Conservation (phyloP, 2,329 filamentous ascomycete genomes). For the Cladophialophora psammophila region DNA sequence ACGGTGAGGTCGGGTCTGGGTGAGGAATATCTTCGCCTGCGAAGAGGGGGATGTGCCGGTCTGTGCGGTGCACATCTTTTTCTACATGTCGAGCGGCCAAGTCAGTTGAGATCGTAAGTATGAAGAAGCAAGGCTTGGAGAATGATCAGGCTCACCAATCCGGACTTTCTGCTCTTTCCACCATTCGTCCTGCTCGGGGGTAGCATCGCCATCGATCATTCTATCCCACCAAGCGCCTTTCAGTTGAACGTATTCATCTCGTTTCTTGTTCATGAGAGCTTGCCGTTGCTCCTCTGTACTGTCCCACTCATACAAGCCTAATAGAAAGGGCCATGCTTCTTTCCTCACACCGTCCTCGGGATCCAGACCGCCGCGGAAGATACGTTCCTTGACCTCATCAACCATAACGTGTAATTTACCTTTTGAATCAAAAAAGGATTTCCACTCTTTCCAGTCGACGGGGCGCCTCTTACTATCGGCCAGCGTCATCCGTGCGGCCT, state of each 20-base stretch:
- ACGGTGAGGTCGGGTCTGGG: conserved; percentile 93
- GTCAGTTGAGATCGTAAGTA: conserved; percentile 55
- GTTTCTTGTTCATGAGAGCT: conserved; percentile 79
- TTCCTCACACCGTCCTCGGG: conserved; percentile 90
- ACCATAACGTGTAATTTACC: conserved; percentile 80
- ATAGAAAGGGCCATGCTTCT: conserved; percentile 93
- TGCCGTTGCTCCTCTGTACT: conserved; percentile 85
- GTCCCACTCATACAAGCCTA: conserved; percentile 93
- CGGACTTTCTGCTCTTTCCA: conserved; percentile 93
- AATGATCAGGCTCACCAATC: conserved; percentile 73
- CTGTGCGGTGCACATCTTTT: conserved; percentile 97
- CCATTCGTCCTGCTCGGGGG: conserved; percentile 86
- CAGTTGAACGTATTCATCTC: conserved; percentile 92
- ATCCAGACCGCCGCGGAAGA: conserved; percentile 93
- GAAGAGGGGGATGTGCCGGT: conserved; percentile 93
- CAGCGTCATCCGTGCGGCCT: conserved; percentile 74
- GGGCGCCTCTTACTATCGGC: conserved; percentile 75
- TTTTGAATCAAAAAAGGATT: conserved; percentile 79
- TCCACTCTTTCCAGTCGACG: conserved; percentile 86
- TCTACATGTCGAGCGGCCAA: conserved; percentile 69
- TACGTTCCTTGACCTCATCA: conserved; percentile 94
- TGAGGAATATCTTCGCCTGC: conserved; percentile 95
- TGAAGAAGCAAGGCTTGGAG: conserved; percentile 13
- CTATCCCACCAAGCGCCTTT: conserved; percentile 98
- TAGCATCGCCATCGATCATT: conserved; percentile 80